Base-by-base conservation (phyloP, 2,329 filamentous ascomycete genomes). In the Ascochyta koolunga region DNA sequence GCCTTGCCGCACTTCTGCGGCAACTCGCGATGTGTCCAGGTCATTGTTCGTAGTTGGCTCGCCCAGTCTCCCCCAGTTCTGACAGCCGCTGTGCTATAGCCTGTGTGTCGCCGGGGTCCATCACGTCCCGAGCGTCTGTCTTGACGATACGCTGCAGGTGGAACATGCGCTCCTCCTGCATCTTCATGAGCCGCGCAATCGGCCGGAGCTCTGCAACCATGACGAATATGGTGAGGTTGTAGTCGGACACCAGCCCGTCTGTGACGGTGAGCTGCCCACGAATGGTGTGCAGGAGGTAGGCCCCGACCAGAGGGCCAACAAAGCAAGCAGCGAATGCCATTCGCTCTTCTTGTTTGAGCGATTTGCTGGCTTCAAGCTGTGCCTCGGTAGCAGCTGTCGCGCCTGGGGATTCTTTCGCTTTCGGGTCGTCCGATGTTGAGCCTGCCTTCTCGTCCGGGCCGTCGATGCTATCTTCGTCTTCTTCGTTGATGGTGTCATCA, bases 171-270 rank as follows among this genome's bases (percentile, higher is more conserved):
- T 86, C 83, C 66, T 91, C 88, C 4, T 96, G 82, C 66, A 97
- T 83, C 69, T 88, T 90, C 58, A 96, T 85, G 22, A 96, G 77
- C 69, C 97, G 93, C 1, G 90, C 86, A 42, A 92, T 78, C 0
- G 93, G 93, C 3, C 90, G 87, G 24, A 97, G 80, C 75, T 98
- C 93, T 3, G 93, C 90, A 1, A 89, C 90, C 16, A 96, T 82
- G 2, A 96, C 80, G 73, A 97, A 98, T 46, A 98, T 90, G 11
- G 89, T 92, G 49, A 98, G 81, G 73, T 97, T 97, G 77, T 93
- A 96, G 73, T 96, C 90, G 4, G 91, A 96, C 6, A 98, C 88
- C 10, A 98, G 80, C 1, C 90, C 90, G 71, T 96, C 92, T 0
- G 91, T 92, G 0, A 90, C 90, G 21, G 89, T 93, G 16, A 98